Evolutionary conservation across 2,329 filamentous ascomycete genomes (phyloP), one percentile per base, ranked within the genome.

Genomic region (Botrytis fabae): DNA sequence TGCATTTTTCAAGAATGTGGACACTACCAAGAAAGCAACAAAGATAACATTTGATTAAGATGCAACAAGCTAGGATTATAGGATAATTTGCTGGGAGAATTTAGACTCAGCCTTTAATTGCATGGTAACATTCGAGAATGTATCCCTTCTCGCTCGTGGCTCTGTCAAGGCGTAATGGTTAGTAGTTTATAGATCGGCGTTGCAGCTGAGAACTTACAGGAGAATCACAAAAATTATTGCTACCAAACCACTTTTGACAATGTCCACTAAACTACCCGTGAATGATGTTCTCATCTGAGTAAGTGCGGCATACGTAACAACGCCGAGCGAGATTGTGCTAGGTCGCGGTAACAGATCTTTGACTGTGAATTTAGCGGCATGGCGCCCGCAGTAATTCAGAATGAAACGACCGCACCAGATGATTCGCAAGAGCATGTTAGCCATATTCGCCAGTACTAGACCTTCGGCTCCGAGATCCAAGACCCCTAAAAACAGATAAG

Each of bases 1-100:
- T 73, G 94, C 94, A 46, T 98, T 98, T 82, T 97, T 93, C 87
- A 97, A 96, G 84, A 94, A 98, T 78, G 90, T 93, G 14, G 92
- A 93, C 78, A 91, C 91, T 82, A 93, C 88, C 81, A 92, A 95
- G 84, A 91, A 93, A 82, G 91, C 93, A 42, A 96, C 92, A 73
- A 98, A 97, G 86, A 97, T 98, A 81, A 95, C 90, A 64, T 98
- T 98, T 85, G 94, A 97, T 80, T 88, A 77, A 75, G n/a, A 69
- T 63, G 38, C 65, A 57, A 57, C 20, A 70, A n/a, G 48, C 25
- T 35, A 51, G 54, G 9, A 3, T 69, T 28, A 72, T 72, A 51
- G 70, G 38, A 72, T 72, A 51, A 68, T 54, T n/a, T 70, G 64
- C 40, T 71, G 42, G 66, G 8, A n/a, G 65, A 25, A n/a, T 40